Base-by-base conservation (phyloP, 2,329 filamentous ascomycete genomes). In the Piedraia hortae region DNA sequence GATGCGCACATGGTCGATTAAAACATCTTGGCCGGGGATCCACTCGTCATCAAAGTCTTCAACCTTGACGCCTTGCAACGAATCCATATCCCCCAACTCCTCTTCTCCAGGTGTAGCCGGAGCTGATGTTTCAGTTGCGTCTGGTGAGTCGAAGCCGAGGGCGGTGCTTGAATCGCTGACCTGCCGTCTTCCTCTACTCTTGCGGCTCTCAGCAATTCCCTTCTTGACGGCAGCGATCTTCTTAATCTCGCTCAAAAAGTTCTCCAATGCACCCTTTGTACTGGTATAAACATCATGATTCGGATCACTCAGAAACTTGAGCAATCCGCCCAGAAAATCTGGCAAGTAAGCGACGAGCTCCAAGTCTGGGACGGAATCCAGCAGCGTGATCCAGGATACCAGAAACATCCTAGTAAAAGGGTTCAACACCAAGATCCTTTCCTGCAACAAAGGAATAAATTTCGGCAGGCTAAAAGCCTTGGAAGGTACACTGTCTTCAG, bases 21-120 rank as follows among this genome's bases (percentile, higher is more conserved):
- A 71, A 5, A 91, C 78, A 43, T 97, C 85, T 46, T 97, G 85
- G 1, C 88, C 85, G 0, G 88, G 88, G 20, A 93, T 69, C 78
- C 82, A 97, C 39, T 93, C 85, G 28, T 80, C 80, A 34, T 90
- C 80, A 19, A 61, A 65, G 28, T 63, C 66, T 9, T 31, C 24
- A 4, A 16, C 24, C 28, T 67, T 59, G 14, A 60, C 59, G 4
- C 43, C 41, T 3, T 39, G 24, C 7, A 30, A 26, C 6, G 26
- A 47, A 15, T 43, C 51, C 2, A 47, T 51, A 25, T 56, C 51
- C 23, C 8, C 18, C 6, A 8, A 3, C 5, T 27, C 18, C 10
- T 9, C 7, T 11, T 8, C 6, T 7, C 22, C 14, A 2, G 25
- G 20, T 6, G 21, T 26, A 13, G 12, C 12, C 15, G 13, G 10